Conservation (phyloP, 176 grass and related monocot species). For the Cenchrus purpureus region DNA sequence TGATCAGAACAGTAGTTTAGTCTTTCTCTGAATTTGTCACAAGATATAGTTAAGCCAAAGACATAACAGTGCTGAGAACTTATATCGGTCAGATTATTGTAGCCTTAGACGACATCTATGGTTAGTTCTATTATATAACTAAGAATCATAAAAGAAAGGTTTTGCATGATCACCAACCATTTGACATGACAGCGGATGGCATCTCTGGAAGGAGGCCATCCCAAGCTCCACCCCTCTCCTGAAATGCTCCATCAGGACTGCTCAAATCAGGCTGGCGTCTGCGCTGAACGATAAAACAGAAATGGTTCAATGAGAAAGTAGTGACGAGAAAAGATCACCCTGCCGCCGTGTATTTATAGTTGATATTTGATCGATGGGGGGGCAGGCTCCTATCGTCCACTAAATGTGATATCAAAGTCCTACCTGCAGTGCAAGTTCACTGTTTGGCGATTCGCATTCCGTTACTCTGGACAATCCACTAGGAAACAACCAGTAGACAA, state of each 20-base stretch:
- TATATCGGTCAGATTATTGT: background rate
- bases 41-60: slow-evolving; percentile 15
- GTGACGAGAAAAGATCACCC: slow-evolving; percentile 16
- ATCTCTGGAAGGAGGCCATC: slow-evolving; percentile 58
- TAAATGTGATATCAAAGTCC: slow-evolving; percentile 56
- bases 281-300: slow-evolving; percentile 27
- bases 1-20: background rate
- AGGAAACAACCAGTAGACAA: slow-evolving; percentile 50
- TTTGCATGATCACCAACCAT: slow-evolving; percentile 57
- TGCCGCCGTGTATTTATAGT: slow-evolving; percentile 36
- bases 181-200: slow-evolving; percentile 59
- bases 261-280: background rate
- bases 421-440: slow-evolving; percentile 37
- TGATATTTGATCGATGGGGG: background rate
- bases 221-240: slow-evolving; percentile 69
- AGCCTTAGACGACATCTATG: background rate
- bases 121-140: background rate
- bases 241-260: slow-evolving; percentile 60
- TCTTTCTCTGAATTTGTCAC: background rate
- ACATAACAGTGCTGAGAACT: background rate
- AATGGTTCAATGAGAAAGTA: slow-evolving; percentile 27
- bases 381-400: slow-evolving; percentile 48
- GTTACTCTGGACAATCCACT: slow-evolving; percentile 49
- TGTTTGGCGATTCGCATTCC: slow-evolving; percentile 39
- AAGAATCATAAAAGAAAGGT: background rate